Base-by-base conservation (phyloP, 495 filamentous ascomycete species). In the Penicillium fimorum region DNA sequence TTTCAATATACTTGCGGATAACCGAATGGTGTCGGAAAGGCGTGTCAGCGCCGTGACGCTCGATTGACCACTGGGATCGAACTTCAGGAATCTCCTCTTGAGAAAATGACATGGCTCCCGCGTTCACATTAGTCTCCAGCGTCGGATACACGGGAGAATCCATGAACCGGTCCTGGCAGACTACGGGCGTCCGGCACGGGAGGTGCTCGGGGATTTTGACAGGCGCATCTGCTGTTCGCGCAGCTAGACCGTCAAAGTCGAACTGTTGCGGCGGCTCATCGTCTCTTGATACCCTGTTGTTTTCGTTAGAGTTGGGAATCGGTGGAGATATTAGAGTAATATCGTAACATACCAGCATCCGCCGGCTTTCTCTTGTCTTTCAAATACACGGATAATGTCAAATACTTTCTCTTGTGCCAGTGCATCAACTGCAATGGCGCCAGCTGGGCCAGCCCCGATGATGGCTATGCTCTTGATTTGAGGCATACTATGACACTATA, bases 341-440 rank as follows among this genome's bases (percentile, higher is more conserved):
- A 54, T 71, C 5, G 6, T 7, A 40, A 63, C 73, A 54, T 71
- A 84, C 83, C 82, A 85, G 61, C 76, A 80, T 56, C 83, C 83
- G 33, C 83, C 83, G 9, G 80, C 72, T 22, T 70, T 76, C 56
- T 84, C 81, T 33, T 82, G 76, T 30, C 83, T 61, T 60, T 86
- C 83, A 65, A 85, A 86, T 1, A 84, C 82, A 22, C 81, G 76
- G 47, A 85, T 79, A 7, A 72, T 55, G 49, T 83, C 76, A 57
- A 85, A 86, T 0, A 67, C 60, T 51, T 79, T 70, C 58, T 86
- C 83, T 57, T 82, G 74, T 20, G 74, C 73, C 37, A 86, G 63
- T 0, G 83, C 82, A 72, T 85, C 80, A 4, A 83, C 70, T 0
- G 82, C 65, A 63, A 85, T 84, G 48, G 81, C 82, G 10, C 83